Percentiles rank a stretch among this genome's conserved stretches.
These are phyloP conservation scores for Elsinoe australis DNA, from an alignment of 2,329 filamentous ascomycete genomes.

Conservation along the genomic window DNA sequence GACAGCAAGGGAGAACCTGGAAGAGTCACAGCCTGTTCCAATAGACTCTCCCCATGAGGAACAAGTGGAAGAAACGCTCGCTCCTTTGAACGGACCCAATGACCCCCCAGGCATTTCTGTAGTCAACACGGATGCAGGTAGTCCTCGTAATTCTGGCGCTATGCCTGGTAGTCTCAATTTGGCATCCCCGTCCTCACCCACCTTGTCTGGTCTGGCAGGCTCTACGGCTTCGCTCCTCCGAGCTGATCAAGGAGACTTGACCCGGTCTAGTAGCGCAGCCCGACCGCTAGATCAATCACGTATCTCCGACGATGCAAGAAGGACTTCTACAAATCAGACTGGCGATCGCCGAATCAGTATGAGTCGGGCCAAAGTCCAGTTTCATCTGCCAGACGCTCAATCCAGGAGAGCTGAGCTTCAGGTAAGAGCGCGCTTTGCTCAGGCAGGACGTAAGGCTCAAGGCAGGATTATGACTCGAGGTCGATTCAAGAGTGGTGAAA, in stretches of 20 bases:
- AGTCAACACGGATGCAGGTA: neutral
- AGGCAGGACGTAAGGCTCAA: constrained; percentile 31
- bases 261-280: neutral
- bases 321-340: neutral
- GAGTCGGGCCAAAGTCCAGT: constrained; percentile 31
- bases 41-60: constrained; percentile 5
- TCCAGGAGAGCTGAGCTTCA: constrained; percentile 32
- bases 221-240: constrained; percentile 15
- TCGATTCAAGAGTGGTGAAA: constrained; percentile 48
- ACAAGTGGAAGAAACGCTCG: neutral
- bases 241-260: neutral
- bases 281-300: neutral
- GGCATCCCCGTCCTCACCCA: constrained; percentile 9
- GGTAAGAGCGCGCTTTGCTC: constrained; percentile 34
- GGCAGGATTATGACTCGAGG: constrained; percentile 33
- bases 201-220: constrained; percentile 11
- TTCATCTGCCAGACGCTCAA: constrained; percentile 36
- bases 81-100: neutral
- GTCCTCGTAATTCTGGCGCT: constrained; percentile 5
- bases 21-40: constrained; percentile 3
- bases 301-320: neutral
- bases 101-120: neutral
- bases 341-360: neutral
- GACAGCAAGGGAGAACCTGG: constrained; percentile 15
- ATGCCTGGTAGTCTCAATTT: constrained; percentile 16